Conservation (phyloP, 495 filamentous ascomycete genomes). For the Penicillium bialowiezense region DNA sequence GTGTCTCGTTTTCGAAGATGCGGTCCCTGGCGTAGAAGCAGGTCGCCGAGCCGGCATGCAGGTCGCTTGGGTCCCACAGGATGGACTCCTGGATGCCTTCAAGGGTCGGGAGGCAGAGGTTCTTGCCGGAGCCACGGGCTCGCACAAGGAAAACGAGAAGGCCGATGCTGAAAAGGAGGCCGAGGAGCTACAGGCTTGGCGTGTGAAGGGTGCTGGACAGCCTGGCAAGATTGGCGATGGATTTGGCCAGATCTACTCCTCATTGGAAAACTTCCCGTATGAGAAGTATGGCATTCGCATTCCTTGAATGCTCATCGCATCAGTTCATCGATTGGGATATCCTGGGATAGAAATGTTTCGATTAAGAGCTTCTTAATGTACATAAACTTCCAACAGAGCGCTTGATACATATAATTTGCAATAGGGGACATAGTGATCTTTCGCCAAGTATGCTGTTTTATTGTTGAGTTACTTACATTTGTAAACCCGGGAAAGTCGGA, state of each 20-base stretch:
- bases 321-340: no score
- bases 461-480: no score
- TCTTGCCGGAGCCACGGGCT: conserved; percentile 74
- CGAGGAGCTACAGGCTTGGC: conserved; percentile 40
- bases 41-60: conserved; percentile 92
- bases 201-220: conserved; percentile 42
- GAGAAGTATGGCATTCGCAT: conserved; percentile 62
- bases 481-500: no score
- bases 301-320: neutral
- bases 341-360: no score
- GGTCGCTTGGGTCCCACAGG: conserved; percentile 90
- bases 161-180: conserved; percentile 41
- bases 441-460: no score
- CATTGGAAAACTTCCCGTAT: conserved; percentile 71
- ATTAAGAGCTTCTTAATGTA: no score
- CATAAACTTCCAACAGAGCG: no score
- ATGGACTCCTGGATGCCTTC: conserved; percentile 71
- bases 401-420: no score
- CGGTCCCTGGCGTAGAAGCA: conserved; percentile 87
- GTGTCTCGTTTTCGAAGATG: conserved; percentile 95
- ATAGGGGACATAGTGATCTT: no score
- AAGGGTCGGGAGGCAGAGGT: conserved; percentile 75
- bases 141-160: conserved; percentile 58
- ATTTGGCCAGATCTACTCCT: conserved; percentile 61
- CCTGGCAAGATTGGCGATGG: conserved; percentile 64